Evolutionary conservation across 2,329 filamentous ascomycete species (phyloP).

Genomic region (Sporothrix curviconia): DNA sequence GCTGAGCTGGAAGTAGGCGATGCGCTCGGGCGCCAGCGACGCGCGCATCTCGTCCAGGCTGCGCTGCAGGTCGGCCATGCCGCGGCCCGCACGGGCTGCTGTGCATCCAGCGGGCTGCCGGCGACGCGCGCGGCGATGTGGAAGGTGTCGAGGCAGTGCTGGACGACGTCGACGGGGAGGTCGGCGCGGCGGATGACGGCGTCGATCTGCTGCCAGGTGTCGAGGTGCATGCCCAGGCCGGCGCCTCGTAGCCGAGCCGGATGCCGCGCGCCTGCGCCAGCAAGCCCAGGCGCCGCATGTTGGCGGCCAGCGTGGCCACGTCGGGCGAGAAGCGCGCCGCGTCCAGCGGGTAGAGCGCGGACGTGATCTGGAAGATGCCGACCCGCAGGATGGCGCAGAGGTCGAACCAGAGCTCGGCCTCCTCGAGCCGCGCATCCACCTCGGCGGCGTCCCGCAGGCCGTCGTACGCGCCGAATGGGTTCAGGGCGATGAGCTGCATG

Average conservation of each 20-base stretch:
- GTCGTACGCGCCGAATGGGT: background rate
- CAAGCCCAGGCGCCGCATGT: background rate
- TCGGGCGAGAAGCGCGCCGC: background rate
- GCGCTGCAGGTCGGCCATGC: background rate
- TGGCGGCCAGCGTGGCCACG: background rate
- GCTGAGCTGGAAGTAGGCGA: background rate
- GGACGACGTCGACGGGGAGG: background rate
- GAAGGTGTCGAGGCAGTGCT: background rate
- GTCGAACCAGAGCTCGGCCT: background rate
- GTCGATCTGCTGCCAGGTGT: background rate
- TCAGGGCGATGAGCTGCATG: background rate
- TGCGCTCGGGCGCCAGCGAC: background rate
- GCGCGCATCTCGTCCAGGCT: background rate
- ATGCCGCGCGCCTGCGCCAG: background rate
- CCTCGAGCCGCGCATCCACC: background rate
- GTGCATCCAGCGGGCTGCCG: background rate
- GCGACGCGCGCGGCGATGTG: slow-evolving; percentile 1
- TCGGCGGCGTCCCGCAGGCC: background rate
- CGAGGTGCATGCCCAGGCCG: background rate
- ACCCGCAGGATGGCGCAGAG: background rate
- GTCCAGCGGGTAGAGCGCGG: background rate
- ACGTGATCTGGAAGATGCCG: background rate
- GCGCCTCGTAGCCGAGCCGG: background rate
- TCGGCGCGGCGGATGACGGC: background rate
- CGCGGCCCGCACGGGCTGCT: background rate